These are phyloP conservation scores for Colletotrichum falcatum DNA, from an alignment of 2,329 filamentous ascomycete species.

Conservation along the genomic window DNA sequence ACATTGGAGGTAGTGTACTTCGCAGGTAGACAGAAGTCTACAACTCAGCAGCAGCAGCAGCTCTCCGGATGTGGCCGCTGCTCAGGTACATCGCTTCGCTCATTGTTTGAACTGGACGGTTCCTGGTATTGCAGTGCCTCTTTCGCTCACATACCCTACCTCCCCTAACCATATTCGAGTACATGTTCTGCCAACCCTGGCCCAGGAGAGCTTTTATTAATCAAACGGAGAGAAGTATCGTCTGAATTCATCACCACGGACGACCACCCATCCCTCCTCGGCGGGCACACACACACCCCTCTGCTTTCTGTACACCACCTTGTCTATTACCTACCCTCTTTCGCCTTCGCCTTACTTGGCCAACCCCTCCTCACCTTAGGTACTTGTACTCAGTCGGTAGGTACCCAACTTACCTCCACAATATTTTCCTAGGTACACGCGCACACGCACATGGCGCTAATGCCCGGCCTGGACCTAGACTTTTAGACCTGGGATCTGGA, in stretches of 20 bases:
- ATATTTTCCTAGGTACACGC: not conserved
- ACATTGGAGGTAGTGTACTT: too few relatives aligned
- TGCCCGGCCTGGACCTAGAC: conserved; percentile 34
- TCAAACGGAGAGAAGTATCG: conserved; percentile 1
- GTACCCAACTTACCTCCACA: conserved; percentile 3
- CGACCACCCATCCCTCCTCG: conserved; percentile 12
- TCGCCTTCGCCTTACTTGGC: conserved; percentile 1
- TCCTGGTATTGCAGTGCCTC: not conserved
- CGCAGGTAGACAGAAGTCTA: not conserved
- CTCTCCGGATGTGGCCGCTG: not conserved
- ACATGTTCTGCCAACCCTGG: not conserved
- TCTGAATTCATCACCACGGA: conserved; percentile 35
- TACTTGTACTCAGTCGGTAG: too few relatives aligned
- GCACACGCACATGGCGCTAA: conserved; percentile 24
- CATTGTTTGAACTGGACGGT: not conserved
- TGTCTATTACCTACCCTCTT: not conserved
- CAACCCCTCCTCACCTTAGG: not conserved
- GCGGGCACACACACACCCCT: not conserved
- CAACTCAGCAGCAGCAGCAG: not conserved
- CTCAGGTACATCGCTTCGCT: not conserved
- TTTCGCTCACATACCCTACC: conserved; percentile 1
- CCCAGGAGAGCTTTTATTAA: conserved; percentile 6
- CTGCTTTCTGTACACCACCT: conserved; percentile 3
- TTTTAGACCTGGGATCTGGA: conserved; percentile 20
- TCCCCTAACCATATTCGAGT: conserved; percentile 1